These are phyloP conservation scores for Pseudocercospora vitis DNA, from an alignment of 2,329 filamentous ascomycete genomes.

Conservation along the genomic window DNA sequence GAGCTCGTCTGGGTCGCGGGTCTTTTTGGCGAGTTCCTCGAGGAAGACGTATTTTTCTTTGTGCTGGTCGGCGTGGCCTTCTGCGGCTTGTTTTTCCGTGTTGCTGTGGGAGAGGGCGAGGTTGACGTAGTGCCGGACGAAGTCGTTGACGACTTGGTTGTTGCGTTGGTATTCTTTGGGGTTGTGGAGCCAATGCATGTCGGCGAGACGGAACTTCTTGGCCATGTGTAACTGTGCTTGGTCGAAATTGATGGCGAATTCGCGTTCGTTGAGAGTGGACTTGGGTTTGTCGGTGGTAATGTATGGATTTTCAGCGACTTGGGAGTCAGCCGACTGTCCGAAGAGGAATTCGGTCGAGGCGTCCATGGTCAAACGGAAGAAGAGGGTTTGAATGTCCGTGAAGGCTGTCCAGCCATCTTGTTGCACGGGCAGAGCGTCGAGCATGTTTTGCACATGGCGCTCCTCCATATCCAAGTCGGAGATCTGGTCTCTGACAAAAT, in stretches of 20 bases:
- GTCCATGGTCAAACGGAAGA: slow-evolving; percentile 53
- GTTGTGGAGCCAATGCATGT: slow-evolving; percentile 41
- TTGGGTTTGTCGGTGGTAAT: slow-evolving; percentile 26
- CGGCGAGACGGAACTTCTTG: slow-evolving; percentile 40
- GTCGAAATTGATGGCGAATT: slow-evolving; percentile 48
- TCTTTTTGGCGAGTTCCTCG: slow-evolving; percentile 48
- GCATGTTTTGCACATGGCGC: slow-evolving; percentile 38
- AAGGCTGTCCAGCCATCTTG: slow-evolving; percentile 36
- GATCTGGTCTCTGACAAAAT: slow-evolving; percentile 42
- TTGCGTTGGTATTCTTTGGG: slow-evolving; percentile 42
- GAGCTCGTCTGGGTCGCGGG: slow-evolving; percentile 45
- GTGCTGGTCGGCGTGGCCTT: slow-evolving; percentile 31
- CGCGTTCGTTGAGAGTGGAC: slow-evolving; percentile 32
- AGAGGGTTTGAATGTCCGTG: slow-evolving; percentile 41
- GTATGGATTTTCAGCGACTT: slow-evolving; percentile 38
- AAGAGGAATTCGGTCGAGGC: slow-evolving; percentile 51
- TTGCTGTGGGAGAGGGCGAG: slow-evolving; percentile 42
- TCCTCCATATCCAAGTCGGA: slow-evolving; percentile 41
- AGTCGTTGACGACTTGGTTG: slow-evolving; percentile 45
- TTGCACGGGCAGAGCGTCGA: slow-evolving; percentile 34
- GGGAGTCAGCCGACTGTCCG: slow-evolving; percentile 42
- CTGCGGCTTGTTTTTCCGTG: slow-evolving; percentile 25
- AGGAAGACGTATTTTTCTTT: slow-evolving; percentile 48
- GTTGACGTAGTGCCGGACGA: slow-evolving; percentile 49
- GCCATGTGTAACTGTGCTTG: slow-evolving; percentile 42